Evolutionary conservation across 495 filamentous ascomycete species (phyloP).

Genomic region (Annulohypoxylon nitens): DNA sequence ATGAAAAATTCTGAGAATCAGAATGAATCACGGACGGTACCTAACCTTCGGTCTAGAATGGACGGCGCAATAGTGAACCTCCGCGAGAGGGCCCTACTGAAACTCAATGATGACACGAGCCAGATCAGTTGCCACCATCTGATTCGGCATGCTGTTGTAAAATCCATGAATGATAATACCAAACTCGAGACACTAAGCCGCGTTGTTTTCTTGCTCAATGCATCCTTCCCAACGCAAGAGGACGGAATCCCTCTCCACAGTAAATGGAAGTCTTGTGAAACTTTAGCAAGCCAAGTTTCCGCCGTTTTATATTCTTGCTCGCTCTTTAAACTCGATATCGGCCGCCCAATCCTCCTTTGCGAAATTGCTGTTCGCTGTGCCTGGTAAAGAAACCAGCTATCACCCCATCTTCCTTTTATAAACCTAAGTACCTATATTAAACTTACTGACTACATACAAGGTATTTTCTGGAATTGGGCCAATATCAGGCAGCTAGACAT

Average conservation of each 20-base stretch:
- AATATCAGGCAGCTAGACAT: not conserved
- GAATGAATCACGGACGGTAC: not conserved
- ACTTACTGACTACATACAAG: not conserved
- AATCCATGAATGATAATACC: not conserved
- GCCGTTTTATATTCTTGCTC: not conserved
- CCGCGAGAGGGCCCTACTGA: constrained; percentile 1
- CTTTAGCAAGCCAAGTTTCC: not conserved
- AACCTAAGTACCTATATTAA: not conserved
- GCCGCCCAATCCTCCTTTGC: constrained; percentile 7
- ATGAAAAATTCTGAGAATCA: not conserved
- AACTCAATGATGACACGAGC: not conserved
- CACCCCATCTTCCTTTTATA: not conserved
- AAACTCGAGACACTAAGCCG: constrained; percentile 1
- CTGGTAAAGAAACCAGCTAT: not conserved
- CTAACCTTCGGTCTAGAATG: not conserved
- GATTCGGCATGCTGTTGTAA: constrained; percentile 1
- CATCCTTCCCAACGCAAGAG: constrained; percentile 11
- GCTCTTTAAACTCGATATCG: not conserved
- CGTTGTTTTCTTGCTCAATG: constrained; percentile 4
- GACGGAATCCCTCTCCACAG: constrained; percentile 5
- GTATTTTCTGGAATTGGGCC: constrained; percentile 10
- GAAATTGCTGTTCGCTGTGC: constrained; percentile 6
- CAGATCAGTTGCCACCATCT: not conserved
- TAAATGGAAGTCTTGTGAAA: constrained; percentile 10
- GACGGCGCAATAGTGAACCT: constrained; percentile 7